Conservation (phyloP, 1,284 basidiomycete species). For the Cutaneotrichosporon dermatis region DNA sequence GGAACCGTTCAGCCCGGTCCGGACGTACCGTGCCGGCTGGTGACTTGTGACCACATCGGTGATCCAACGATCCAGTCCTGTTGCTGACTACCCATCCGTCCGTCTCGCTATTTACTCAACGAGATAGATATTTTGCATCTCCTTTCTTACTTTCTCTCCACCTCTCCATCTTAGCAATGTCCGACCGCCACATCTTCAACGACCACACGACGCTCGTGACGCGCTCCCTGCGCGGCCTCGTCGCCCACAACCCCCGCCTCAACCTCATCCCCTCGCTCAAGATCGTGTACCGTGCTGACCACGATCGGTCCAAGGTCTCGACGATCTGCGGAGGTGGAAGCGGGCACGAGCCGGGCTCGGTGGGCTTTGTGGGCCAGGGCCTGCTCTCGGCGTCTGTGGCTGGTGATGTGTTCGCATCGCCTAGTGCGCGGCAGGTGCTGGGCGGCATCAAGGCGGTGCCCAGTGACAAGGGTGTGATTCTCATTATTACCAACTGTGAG, state of each 20-base stretch:
- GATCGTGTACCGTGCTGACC: constrained; percentile 46
- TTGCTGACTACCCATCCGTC: no score
- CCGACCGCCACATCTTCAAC: constrained; percentile 49
- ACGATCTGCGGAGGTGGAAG: constrained; percentile 52
- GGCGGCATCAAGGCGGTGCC: constrained; percentile 50
- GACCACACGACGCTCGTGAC: constrained; percentile 48
- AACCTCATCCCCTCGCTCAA: constrained; percentile 47
- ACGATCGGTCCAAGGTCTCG: constrained; percentile 49
- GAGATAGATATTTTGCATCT: neutral
- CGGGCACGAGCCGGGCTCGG: constrained; percentile 51
- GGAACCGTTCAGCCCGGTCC: neutral
- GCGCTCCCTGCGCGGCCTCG: constrained; percentile 45
- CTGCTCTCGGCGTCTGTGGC: constrained; percentile 50
- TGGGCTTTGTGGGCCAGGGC: constrained; percentile 49
- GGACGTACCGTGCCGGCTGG: neutral
- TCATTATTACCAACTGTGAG: constrained; percentile 51
- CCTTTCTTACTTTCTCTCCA: neutral
- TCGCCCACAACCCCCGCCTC: constrained; percentile 45
- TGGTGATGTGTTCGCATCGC: constrained; percentile 55
- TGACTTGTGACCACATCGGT: no score
- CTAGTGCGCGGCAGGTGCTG: constrained; percentile 52
- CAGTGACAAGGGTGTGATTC: constrained; percentile 47
- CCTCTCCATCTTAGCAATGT: constrained; percentile 22
- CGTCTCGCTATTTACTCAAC: no score
- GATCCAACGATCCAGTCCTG: no score